Conservation (phyloP, 2,329 filamentous ascomycete species). For the Drechslerella stenobrocha region DNA sequence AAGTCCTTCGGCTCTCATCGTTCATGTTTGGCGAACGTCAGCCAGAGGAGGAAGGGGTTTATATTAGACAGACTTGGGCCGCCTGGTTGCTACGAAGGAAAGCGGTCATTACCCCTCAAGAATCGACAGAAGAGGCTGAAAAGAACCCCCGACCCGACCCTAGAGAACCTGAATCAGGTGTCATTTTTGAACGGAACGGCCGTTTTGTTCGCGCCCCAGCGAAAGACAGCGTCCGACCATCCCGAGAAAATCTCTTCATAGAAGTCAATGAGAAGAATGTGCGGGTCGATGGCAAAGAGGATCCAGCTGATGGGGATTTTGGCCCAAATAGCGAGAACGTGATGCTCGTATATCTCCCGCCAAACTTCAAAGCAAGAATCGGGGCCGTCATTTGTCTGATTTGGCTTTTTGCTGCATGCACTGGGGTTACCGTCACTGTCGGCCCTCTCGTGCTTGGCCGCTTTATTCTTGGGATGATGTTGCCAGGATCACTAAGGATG, state of each 20-base stretch:
- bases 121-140: slow-evolving; percentile 15
- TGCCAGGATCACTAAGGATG: slow-evolving; percentile 72
- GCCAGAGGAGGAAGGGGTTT: slow-evolving; percentile 76
- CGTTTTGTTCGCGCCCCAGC: slow-evolving; percentile 88
- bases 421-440: slow-evolving; percentile 82
- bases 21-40: slow-evolving; percentile 87
- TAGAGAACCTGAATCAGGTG: slow-evolving; percentile 54
- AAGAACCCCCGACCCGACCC: slow-evolving; percentile 13
- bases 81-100: slow-evolving; percentile 55
- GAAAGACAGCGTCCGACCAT: slow-evolving; percentile 91
- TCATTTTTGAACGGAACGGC: slow-evolving; percentile 69
- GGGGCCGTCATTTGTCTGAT: slow-evolving; percentile 84
- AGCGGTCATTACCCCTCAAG: slow-evolving; percentile 54
- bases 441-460: slow-evolving; percentile 84
- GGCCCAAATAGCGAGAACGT: slow-evolving; percentile 66
- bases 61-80: slow-evolving; percentile 65
- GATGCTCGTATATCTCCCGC: slow-evolving; percentile 77
- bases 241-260: slow-evolving; percentile 78
- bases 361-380: slow-evolving; percentile 77
- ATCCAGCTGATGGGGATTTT: slow-evolving; percentile 64
- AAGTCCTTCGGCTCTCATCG: slow-evolving; percentile 77
- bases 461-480: slow-evolving; percentile 70
- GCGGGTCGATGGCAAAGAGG: slow-evolving; percentile 64
- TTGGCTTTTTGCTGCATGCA: slow-evolving; percentile 89
- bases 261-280: slow-evolving; percentile 71